These are phyloP conservation scores for Cyanodermella asteris DNA, from an alignment of 2,329 filamentous ascomycete species.

Conservation along the genomic window DNA sequence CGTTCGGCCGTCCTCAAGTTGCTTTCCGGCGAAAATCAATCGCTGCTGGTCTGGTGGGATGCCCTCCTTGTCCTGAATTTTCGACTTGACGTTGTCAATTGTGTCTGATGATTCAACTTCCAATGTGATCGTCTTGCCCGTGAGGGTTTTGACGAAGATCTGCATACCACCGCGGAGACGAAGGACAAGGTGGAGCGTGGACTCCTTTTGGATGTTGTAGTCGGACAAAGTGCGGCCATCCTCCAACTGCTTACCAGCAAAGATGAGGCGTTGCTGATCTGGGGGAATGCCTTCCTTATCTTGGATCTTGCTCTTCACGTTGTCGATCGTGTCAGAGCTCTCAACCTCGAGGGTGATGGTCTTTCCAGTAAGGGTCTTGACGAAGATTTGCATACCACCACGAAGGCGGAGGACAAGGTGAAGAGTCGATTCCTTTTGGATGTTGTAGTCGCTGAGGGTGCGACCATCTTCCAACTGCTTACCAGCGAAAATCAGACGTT, in stretches of 20 bases:
- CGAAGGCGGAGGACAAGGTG: conserved; percentile 72
- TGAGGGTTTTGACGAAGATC: conserved; percentile 69
- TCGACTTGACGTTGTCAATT: conserved; percentile 48
- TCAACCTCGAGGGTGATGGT: conserved; percentile 87
- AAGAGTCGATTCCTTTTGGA: conserved; percentile 77
- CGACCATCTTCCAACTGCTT: conserved; percentile 94
- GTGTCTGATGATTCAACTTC: conserved; percentile 48
- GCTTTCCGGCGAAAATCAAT: conserved; percentile 49
- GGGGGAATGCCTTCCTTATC: conserved; percentile 71
- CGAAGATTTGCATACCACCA: conserved; percentile 47
- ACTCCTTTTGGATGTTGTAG: conserved; percentile 94
- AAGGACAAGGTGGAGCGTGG: conserved; percentile 59
- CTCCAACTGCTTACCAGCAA: conserved; percentile 82
- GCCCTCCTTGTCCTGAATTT: conserved; percentile 67
- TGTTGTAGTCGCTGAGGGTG: conserved; percentile 81
- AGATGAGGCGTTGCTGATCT: conserved; percentile 84
- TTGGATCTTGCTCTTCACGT: conserved; percentile 80
- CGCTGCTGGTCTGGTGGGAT: conserved; percentile 51
- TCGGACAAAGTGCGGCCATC: conserved; percentile 78
- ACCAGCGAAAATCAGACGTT: conserved; percentile 86
- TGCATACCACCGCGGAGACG: conserved; percentile 68
- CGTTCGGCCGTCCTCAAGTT: conserved; percentile 30
- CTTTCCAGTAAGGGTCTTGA: conserved; percentile 50
- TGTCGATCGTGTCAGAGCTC: conserved; percentile 77
- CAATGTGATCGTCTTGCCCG: conserved; percentile 48